These are phyloP conservation scores for Suillus plorans DNA, from an alignment of 768 basidiomycete genomes.

Conservation along the genomic window DNA sequence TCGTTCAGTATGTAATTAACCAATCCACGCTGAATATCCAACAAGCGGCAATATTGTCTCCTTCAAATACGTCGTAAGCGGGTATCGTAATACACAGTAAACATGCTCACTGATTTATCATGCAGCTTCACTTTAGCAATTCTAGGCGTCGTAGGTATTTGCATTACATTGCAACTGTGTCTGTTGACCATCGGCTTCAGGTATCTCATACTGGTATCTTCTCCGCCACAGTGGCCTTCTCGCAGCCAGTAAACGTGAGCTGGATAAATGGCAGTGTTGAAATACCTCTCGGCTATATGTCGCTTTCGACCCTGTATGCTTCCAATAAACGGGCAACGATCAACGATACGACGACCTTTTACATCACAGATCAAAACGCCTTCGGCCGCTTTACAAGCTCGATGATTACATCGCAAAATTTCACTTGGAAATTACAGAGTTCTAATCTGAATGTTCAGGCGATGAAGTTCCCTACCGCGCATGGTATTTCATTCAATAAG, in stretches of 20 bases:
- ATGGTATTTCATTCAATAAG: conserved; percentile 67
- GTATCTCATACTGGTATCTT: conserved; percentile 69
- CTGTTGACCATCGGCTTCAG: conserved; percentile 28
- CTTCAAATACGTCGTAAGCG: conserved; percentile 57
- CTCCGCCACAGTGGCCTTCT: conserved; percentile 61
- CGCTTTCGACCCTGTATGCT: conserved; percentile 46
- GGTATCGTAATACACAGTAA: not conserved
- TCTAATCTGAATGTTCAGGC: conserved; percentile 62
- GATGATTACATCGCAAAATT: conserved; percentile 65
- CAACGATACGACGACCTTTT: conserved; percentile 60
- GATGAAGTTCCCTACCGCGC: conserved; percentile 63
- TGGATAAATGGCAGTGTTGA: conserved; percentile 55
- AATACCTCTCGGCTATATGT: conserved; percentile 54
- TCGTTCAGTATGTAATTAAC: conserved; percentile 64
- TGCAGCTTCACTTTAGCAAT: conserved; percentile 52
- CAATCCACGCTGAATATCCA: conserved; percentile 53
- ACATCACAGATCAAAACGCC: conserved; percentile 51
- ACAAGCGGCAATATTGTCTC: conserved; percentile 47
- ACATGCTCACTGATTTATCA: conserved; percentile 6
- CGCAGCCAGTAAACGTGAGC: conserved; percentile 52
- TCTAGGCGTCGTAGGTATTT: conserved; percentile 50
- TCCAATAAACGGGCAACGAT: conserved; percentile 56
- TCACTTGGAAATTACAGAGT: conserved; percentile 66
- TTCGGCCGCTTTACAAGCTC: conserved; percentile 61
- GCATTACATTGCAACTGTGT: not conserved